phyloP scores from a whole-genome alignment of 2,329 filamentous ascomycete species.

The Venturia aucupariae region DNA sequence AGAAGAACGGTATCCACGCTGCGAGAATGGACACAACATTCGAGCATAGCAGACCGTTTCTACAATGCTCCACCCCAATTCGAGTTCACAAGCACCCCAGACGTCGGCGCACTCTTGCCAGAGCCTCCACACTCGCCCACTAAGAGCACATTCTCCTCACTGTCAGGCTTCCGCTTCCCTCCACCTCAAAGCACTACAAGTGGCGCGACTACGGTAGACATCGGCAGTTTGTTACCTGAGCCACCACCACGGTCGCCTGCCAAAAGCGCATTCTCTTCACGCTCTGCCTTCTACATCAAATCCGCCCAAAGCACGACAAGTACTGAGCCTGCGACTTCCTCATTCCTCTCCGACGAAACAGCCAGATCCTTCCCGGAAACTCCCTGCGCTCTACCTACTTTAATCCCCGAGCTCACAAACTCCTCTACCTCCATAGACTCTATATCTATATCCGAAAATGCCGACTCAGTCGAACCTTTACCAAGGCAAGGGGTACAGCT shows the following conservation, averaged over 20 bases:
- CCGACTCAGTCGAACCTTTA: neutral
- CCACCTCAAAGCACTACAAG: neutral
- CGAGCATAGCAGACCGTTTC: neutral
- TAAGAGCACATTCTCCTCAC: neutral
- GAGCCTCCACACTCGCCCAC: neutral
- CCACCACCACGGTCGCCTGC: neutral
- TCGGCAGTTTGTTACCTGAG: neutral
- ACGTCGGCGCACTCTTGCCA: neutral
- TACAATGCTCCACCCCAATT: neutral
- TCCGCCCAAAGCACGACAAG: neutral
- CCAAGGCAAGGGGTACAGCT: slow-evolving; percentile 2
- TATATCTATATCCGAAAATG: neutral
- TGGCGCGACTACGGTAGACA: neutral
- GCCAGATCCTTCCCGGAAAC: neutral
- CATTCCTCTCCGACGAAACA: neutral
- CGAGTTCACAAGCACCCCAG: neutral
- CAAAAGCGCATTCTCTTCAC: neutral
- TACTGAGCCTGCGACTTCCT: neutral
- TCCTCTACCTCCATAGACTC: neutral
- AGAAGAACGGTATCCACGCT: neutral
- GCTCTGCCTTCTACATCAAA: neutral
- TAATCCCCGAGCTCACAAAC: neutral
- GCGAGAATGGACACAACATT: slow-evolving; percentile 3
- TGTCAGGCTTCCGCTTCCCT: neutral
- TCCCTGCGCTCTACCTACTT: neutral